Evolutionary conservation across 192 early-diverging fungal genomes (phyloP).

Genomic region (Anaeromyces robustus): DNA sequence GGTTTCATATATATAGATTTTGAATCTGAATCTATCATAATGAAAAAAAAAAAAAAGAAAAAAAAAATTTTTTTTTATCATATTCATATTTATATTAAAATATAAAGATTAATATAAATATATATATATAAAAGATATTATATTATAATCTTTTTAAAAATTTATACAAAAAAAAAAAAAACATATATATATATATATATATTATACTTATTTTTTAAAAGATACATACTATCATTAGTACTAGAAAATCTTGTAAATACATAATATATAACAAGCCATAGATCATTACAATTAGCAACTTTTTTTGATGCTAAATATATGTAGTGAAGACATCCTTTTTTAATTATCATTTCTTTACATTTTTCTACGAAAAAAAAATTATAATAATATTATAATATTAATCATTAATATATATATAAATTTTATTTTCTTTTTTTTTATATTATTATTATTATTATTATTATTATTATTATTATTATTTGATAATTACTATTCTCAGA

Average conservation of each 20-base stretch:
- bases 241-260: not conserved
- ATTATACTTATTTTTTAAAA: too few relatives aligned
- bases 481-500: conserved; percentile 13
- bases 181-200: too few relatives aligned
- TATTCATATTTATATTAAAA: too few relatives aligned
- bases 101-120: too few relatives aligned
- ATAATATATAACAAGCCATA: not conserved
- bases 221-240: not conserved
- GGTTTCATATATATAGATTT: not conserved
- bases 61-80: too few relatives aligned
- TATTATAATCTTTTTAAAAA: too few relatives aligned
- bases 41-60: not conserved
- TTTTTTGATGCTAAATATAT: not conserved
- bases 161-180: too few relatives aligned
- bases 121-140: too few relatives aligned
- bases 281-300: not conserved
- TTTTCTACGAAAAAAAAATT: not conserved
- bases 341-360: not conserved
- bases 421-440: too few relatives aligned
- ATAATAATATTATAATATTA: not conserved
- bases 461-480: too few relatives aligned
- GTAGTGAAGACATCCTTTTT: not conserved
- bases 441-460: too few relatives aligned
- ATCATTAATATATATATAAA: too few relatives aligned
- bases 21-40: not conserved